These are phyloP conservation scores for Dipteronia sinensis DNA, from an alignment of 345 rosid species.

Conservation along the genomic window DNA sequence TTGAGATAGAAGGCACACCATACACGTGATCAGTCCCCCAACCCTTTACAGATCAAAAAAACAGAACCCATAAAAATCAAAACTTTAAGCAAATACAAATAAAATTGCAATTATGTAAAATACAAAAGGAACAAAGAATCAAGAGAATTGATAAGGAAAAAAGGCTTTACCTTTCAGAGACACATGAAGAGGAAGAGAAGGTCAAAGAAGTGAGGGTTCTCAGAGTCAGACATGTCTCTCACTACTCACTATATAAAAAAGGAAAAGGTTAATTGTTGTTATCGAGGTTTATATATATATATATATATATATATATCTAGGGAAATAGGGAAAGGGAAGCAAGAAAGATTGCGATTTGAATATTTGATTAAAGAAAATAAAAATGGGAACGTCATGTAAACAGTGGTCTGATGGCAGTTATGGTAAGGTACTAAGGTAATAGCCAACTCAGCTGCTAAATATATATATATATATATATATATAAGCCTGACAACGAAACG, in stretches of 20 bases:
- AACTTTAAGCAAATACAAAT: background rate
- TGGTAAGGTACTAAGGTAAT: constrained; percentile 4
- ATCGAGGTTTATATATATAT: constrained; percentile 8
- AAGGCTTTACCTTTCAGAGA: constrained; percentile 31
- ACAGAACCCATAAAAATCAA: constrained; percentile 16
- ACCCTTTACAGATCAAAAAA: constrained; percentile 19
- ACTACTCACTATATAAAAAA: background rate
- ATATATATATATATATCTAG: too few species aligned
- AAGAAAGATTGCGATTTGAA: constrained; percentile 11
- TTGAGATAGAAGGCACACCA: background rate
- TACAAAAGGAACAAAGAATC: background rate
- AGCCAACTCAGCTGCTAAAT: background rate
- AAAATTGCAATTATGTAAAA: background rate
- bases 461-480: too few species aligned
- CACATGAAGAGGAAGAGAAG: constrained; percentile 12
- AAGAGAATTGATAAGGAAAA: background rate
- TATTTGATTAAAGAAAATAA: background rate
- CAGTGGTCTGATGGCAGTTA: background rate
- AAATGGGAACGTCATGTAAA: too few species aligned
- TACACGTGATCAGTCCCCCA: background rate
- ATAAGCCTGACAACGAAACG: background rate
- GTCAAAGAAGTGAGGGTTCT: constrained; percentile 16
- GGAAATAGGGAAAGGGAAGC: background rate
- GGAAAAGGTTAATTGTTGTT: constrained; percentile 1
- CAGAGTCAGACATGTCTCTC: constrained; percentile 20